phyloP scores from a whole-genome alignment of 371 early-diverging fungal species.

The Zancudomyces culisetae region DNA sequence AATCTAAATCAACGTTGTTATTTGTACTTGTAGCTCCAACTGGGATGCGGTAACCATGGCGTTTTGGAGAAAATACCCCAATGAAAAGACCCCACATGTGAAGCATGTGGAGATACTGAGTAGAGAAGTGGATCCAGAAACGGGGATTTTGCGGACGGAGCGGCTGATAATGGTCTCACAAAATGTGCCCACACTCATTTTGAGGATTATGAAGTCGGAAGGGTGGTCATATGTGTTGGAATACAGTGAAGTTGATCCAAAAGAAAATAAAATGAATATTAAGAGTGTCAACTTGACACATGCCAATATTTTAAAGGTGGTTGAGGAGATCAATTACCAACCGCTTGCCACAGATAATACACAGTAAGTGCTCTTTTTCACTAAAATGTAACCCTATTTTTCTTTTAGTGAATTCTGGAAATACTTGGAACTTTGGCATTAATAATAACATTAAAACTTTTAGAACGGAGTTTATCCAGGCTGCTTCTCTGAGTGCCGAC shows the following conservation, averaged over 20 bases:
- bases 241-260: slow-evolving; percentile 64
- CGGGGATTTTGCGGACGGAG: slow-evolving; percentile 72
- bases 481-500: slow-evolving; percentile 61
- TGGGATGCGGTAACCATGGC: slow-evolving; percentile 80
- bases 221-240: slow-evolving; percentile 71
- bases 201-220: slow-evolving; percentile 36
- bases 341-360: slow-evolving; percentile 26
- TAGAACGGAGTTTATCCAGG: slow-evolving; percentile 56
- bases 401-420: background rate
- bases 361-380: background rate
- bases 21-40: slow-evolving; percentile 26
- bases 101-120: slow-evolving; percentile 73
- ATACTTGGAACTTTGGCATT: background rate
- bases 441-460: no score
- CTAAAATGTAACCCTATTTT: slow-evolving; percentile 7
- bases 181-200: slow-evolving; percentile 53
- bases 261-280: slow-evolving; percentile 42
- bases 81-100: slow-evolving; percentile 78
- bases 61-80: slow-evolving; percentile 93
- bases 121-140: slow-evolving; percentile 55
- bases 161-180: slow-evolving; percentile 76
- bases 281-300: slow-evolving; percentile 52
- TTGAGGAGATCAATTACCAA: slow-evolving; percentile 61
- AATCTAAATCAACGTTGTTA: background rate
- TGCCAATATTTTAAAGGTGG: slow-evolving; percentile 55